A percentile compares a stretch with the other conserved stretches of the same genome.
phyloP scores from a whole-genome alignment of 352 stramenopile genomes.

The Pythium aphanidermatum region DNA sequence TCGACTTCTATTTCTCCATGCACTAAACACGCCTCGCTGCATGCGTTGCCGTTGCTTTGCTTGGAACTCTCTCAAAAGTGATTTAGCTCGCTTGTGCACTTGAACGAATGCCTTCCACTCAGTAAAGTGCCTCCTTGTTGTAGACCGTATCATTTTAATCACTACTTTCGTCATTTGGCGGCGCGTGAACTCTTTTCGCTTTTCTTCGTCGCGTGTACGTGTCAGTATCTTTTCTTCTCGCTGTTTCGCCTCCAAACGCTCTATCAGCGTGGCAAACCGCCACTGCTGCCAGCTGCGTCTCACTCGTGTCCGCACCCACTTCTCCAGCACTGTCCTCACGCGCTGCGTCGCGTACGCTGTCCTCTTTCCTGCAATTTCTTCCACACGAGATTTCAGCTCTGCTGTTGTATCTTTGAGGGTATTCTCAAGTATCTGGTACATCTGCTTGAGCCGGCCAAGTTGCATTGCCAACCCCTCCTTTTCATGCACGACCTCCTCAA shows the following conservation, averaged over 20 bases:
- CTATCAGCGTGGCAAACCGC: conserved; percentile 5
- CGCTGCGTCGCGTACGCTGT: conserved; percentile 20
- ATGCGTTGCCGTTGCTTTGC: too few relatives aligned
- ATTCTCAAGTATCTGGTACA: conserved; percentile 27
- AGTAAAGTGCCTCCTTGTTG: too few relatives aligned
- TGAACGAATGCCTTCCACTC: too few relatives aligned
- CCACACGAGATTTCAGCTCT: conserved; percentile 18
- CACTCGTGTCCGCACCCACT: conserved; percentile 30
- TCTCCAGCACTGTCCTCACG: conserved; percentile 19
- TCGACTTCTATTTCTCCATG: too few relatives aligned
- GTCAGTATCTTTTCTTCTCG: background rate
- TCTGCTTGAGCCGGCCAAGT: conserved; percentile 30
- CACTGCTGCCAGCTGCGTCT: conserved; percentile 36
- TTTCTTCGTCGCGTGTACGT: too few relatives aligned
- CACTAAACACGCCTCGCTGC: too few relatives aligned
- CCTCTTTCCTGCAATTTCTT: conserved; percentile 13
- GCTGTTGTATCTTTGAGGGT: conserved; percentile 20
- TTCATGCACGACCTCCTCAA: conserved; percentile 49
- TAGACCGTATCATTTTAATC: too few relatives aligned
- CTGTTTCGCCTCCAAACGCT: conserved; percentile 8
- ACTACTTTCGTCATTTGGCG: too few relatives aligned
- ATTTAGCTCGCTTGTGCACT: too few relatives aligned
- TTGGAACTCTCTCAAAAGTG: too few relatives aligned
- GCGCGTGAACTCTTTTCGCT: too few relatives aligned
- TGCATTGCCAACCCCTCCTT: conserved; percentile 58